phyloP scores from a whole-genome alignment of 495 filamentous ascomycete genomes.

The Aspergillus incahuasiensis region DNA sequence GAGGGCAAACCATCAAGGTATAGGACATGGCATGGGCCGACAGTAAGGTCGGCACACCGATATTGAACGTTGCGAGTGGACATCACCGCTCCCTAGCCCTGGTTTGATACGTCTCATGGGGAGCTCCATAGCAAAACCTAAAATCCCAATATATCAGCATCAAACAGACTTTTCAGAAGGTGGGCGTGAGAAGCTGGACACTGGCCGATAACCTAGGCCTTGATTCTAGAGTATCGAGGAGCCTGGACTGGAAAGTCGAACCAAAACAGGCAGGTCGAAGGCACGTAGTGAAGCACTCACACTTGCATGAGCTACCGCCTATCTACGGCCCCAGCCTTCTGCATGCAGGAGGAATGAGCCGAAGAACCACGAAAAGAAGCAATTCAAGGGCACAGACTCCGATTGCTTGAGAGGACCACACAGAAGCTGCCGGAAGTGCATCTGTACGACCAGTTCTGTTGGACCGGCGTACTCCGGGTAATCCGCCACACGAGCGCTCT shows the following conservation, averaged over 20 bases:
- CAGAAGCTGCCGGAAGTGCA: background rate
- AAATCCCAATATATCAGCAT: slow-evolving; percentile 5
- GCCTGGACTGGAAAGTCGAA: background rate
- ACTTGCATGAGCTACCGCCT: background rate
- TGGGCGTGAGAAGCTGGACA: background rate
- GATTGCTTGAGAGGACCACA: background rate
- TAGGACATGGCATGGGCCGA: background rate
- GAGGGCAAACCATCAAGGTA: background rate
- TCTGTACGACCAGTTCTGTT: background rate
- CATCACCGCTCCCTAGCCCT: slow-evolving; percentile 8
- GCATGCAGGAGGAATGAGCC: background rate
- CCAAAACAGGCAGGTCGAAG: background rate
- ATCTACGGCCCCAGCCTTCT: background rate
- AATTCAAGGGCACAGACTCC: slow-evolving; percentile 1
- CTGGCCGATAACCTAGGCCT: slow-evolving; percentile 9
- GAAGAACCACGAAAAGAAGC: slow-evolving; percentile 4
- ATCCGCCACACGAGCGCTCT: background rate
- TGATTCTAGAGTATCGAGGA: background rate
- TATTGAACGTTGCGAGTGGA: background rate
- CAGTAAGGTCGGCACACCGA: background rate
- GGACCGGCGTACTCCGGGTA: background rate
- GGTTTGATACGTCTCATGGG: slow-evolving; percentile 7
- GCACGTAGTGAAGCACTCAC: background rate
- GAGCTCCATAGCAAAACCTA: background rate
- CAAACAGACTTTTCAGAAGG: background rate